Evolutionary conservation across 345 rosid species (phyloP).

Genomic region (Melaleuca alternifolia): DNA sequence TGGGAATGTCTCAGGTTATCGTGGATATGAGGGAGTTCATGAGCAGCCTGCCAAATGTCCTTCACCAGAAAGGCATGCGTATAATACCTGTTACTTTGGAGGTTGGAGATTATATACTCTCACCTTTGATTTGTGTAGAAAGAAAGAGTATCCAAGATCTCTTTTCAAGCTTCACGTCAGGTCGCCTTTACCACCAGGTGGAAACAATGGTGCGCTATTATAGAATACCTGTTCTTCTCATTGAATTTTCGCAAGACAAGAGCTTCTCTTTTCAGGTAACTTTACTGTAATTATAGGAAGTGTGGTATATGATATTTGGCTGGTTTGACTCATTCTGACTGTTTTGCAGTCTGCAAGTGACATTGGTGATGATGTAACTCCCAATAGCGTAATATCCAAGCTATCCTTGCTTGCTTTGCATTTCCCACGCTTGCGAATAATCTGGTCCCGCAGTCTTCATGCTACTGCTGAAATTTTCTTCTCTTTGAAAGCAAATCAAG

Average conservation of each 20-base stretch:
- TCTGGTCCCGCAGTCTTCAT: constrained; percentile 96
- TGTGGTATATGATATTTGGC: not conserved
- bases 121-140: constrained; percentile 83
- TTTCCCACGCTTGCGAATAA: constrained; percentile 79
- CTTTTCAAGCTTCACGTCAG: constrained; percentile 85
- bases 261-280: constrained; percentile 96
- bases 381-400: constrained; percentile 82
- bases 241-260: constrained; percentile 95
- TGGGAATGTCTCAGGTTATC: constrained; percentile 42
- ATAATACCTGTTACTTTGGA: constrained; percentile 87
- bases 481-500: constrained; percentile 81
- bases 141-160: constrained; percentile 97
- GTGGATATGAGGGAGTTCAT: constrained; percentile 99
- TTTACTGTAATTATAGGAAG: not conserved
- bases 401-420: constrained; percentile 81
- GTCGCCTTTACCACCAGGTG: constrained; percentile 90
- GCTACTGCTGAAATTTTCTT: constrained; percentile 94
- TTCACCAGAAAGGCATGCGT: constrained; percentile 91
- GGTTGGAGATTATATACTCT: constrained; percentile 90
- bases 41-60: constrained; percentile 99
- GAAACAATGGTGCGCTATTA: constrained; percentile 90
- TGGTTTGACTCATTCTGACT: constrained; percentile 1
- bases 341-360: constrained; percentile 78
- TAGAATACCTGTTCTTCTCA: constrained; percentile 88
- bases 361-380: constrained; percentile 94